Evolutionary conservation across 495 filamentous ascomycete genomes (phyloP).

Genomic region (Aspergillus heteromorphus): DNA sequence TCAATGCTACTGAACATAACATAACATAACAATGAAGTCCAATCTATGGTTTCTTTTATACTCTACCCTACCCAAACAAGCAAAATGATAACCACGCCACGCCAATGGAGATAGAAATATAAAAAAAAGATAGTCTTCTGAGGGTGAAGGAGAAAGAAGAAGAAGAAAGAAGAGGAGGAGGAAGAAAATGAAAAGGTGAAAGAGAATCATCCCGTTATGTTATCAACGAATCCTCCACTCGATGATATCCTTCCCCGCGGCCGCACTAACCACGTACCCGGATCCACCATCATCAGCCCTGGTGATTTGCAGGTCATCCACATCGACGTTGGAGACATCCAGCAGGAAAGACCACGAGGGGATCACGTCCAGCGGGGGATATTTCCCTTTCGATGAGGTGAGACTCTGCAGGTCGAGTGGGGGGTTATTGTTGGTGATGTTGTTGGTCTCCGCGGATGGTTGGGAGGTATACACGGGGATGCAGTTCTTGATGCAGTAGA

Average conservation of each 20-base stretch:
- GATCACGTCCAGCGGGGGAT: slow-evolving; percentile 5
- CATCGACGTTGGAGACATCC: slow-evolving; percentile 3
- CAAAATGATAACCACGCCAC: no score
- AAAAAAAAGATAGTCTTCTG: no score
- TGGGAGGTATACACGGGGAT: not conserved
- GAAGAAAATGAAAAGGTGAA: no score
- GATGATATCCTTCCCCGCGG: slow-evolving; percentile 4
- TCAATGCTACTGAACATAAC: no score
- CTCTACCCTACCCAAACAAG: no score
- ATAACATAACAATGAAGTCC: no score
- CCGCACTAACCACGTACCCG: not conserved
- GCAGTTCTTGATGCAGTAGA: slow-evolving; percentile 8
- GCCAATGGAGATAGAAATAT: no score
- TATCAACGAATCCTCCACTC: slow-evolving; percentile 5
- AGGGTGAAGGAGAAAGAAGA: no score
- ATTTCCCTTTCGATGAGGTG: not conserved
- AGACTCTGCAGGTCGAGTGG: not conserved
- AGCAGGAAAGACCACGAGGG: slow-evolving; percentile 12
- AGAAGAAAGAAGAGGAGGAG: no score
- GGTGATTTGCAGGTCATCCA: slow-evolving; percentile 2
- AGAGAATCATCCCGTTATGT: not conserved
- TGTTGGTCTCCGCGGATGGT: no score
- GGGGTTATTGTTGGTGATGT: no score
- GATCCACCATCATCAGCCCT: not conserved
- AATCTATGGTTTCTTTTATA: no score